phyloP scores from a whole-genome alignment of 1,284 basidiomycete genomes.

The Sanghuangporus baumii region DNA sequence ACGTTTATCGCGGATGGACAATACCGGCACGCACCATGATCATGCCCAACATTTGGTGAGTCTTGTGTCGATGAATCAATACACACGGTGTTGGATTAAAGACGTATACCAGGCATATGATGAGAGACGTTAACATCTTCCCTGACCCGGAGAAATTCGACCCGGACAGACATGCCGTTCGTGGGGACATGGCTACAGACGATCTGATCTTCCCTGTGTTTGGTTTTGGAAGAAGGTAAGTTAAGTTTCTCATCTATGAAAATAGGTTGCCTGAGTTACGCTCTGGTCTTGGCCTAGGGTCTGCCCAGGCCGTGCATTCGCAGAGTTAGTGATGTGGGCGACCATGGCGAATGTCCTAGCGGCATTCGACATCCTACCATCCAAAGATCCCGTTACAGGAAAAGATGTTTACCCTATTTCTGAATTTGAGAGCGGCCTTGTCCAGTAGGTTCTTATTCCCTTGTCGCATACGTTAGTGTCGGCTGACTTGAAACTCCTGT shows the following conservation, averaged over 20 bases:
- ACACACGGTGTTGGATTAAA: not conserved
- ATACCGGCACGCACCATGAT: constrained; percentile 13
- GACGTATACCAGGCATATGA: not conserved
- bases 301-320: constrained; percentile 13
- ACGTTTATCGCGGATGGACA: constrained; percentile 9
- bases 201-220: not conserved
- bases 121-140: constrained; percentile 10
- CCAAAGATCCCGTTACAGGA: constrained; percentile 2
- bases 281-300: constrained; percentile 6
- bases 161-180: constrained; percentile 1
- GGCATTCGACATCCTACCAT: constrained; percentile 10
- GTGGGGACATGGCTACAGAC: not conserved
- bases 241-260: not conserved
- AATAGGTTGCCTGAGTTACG: constrained; percentile 2
- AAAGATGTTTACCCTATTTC: not conserved
- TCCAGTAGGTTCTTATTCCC: not conserved
- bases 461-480: not conserved
- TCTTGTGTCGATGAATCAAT: not conserved
- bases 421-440: constrained; percentile 2
- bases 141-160: constrained; percentile 10
- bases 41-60: constrained; percentile 17
- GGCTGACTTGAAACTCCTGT: not conserved
- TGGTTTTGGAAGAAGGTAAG: constrained; percentile 3
- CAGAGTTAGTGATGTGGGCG: constrained; percentile 12
- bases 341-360: constrained; percentile 12